Percentiles rank a stretch among this genome's conserved stretches.
phyloP scores from a whole-genome alignment of 345 rosid genomes.

The Anastatica hierochuntica region DNA sequence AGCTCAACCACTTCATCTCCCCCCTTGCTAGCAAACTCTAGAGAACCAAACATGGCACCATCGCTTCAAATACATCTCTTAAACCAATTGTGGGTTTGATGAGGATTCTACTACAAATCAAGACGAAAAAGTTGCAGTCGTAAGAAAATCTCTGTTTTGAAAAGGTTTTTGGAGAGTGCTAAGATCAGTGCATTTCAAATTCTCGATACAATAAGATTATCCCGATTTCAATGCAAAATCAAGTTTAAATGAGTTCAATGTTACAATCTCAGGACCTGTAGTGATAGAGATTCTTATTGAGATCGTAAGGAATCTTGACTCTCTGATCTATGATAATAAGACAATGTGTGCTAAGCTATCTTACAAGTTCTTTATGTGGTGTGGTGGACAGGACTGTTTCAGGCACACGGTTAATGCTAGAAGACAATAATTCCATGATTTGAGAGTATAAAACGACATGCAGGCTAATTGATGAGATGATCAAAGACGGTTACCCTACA shows the following conservation, averaged over 20 bases:
- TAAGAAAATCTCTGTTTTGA: conserved; percentile 22
- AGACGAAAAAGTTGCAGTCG: not conserved
- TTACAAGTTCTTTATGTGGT: conserved; percentile 76
- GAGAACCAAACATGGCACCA: too few relatives aligned
- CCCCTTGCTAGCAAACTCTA: too few relatives aligned
- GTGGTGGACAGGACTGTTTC: conserved; percentile 41
- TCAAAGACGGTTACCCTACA: conserved; percentile 54
- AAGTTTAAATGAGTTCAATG: conserved; percentile 40
- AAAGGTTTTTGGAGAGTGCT: conserved; percentile 28
- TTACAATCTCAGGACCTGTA: conserved; percentile 61
- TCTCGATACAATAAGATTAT: conserved; percentile 56
- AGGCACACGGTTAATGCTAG: conserved; percentile 52
- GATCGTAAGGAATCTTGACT: conserved; percentile 38
- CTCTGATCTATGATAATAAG: conserved; percentile 40
- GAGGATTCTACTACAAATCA: conserved; percentile 7
- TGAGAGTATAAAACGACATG: conserved; percentile 83
- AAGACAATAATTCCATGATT: too few relatives aligned
- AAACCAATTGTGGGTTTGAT: conserved; percentile 19
- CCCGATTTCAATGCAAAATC: conserved; percentile 54
- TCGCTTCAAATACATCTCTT: too few relatives aligned
- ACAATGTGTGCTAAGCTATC: conserved; percentile 60
- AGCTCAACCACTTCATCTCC: too few relatives aligned
- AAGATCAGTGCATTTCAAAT: conserved; percentile 41
- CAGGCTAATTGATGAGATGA: conserved; percentile 81
- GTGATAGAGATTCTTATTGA: conserved; percentile 72